Percentiles rank a stretch among this genome's conserved stretches.
These are phyloP conservation scores for Blastosporella zonata DNA, from an alignment of 1,284 basidiomycete species.

Conservation along the genomic window DNA sequence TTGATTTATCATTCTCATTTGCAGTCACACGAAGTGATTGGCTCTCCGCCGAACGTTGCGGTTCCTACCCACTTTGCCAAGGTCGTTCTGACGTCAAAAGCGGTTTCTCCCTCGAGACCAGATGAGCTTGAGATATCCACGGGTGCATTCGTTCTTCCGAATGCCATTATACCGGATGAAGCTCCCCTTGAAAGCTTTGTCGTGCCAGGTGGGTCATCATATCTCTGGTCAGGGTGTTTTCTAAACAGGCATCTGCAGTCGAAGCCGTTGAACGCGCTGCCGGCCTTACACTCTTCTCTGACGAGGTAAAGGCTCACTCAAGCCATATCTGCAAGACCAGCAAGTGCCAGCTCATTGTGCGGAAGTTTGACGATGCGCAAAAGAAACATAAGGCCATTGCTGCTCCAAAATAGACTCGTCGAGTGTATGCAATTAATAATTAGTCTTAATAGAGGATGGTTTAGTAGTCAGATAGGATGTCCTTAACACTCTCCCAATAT, in stretches of 20 bases:
- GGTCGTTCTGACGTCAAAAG: slow-evolving; percentile 81
- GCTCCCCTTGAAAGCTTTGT: slow-evolving; percentile 78
- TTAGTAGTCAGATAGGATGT: slow-evolving; percentile 76
- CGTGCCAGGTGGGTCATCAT: slow-evolving; percentile 61
- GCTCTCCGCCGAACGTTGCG: slow-evolving; percentile 82
- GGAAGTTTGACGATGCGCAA: slow-evolving; percentile 85
- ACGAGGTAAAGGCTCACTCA: slow-evolving; percentile 74
- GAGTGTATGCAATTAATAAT: slow-evolving; percentile 9
- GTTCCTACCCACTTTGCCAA: slow-evolving; percentile 99
- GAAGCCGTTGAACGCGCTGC: slow-evolving; percentile 91
- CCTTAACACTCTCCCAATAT: slow-evolving; percentile 78
- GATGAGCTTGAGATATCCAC: slow-evolving; percentile 74
- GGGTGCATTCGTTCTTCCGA: slow-evolving; percentile 94
- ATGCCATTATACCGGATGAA: slow-evolving; percentile 84
- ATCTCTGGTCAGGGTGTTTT: not conserved
- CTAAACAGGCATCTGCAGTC: slow-evolving; percentile 41
- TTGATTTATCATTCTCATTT: not conserved
- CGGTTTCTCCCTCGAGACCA: slow-evolving; percentile 71
- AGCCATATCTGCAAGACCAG: slow-evolving; percentile 87
- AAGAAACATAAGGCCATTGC: slow-evolving; percentile 61
- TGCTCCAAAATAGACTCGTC: slow-evolving; percentile 38
- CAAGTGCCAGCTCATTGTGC: slow-evolving; percentile 82
- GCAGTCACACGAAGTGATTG: slow-evolving; percentile 92
- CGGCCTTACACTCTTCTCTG: slow-evolving; percentile 87
- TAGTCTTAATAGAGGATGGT: slow-evolving; percentile 11